phyloP scores from a whole-genome alignment of 2,329 filamentous ascomycete species.

The Calonectria hawksworthii region DNA sequence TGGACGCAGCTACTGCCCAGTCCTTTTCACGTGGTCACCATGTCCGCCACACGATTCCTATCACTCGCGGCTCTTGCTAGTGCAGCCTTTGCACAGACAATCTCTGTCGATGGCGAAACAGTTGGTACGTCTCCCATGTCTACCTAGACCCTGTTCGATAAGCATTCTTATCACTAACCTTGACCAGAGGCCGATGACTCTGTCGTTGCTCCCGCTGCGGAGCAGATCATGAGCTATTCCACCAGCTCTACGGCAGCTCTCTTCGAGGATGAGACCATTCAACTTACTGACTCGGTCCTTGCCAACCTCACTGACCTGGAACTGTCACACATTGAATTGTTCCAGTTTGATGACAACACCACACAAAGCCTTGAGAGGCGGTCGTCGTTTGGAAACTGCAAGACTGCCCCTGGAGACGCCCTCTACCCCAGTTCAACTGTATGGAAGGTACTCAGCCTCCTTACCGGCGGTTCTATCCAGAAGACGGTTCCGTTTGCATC shows the following conservation, averaged over 20 bases:
- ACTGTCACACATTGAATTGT: conserved; percentile 49
- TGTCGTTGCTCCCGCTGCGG: conserved; percentile 41
- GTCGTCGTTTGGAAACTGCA: conserved; percentile 41
- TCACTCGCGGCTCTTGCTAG: conserved; percentile 32
- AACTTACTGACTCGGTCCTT: conserved; percentile 53
- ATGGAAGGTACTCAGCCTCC: conserved; percentile 51
- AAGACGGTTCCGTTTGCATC: conserved; percentile 50
- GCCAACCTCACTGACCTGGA: conserved; percentile 48
- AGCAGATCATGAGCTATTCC: conserved; percentile 26
- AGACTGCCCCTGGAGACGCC: conserved; percentile 47
- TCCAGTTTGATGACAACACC: conserved; percentile 47
- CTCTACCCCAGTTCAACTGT: conserved; percentile 43
- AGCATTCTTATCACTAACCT: neutral
- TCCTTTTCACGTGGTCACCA: conserved; percentile 21
- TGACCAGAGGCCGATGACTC: conserved; percentile 31
- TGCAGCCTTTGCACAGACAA: conserved; percentile 42
- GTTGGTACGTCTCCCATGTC: conserved; percentile 35
- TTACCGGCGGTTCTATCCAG: conserved; percentile 50
- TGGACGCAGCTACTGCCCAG: conserved; percentile 1
- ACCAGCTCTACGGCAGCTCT: conserved; percentile 27
- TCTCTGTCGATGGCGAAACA: conserved; percentile 41
- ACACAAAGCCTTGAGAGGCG: conserved; percentile 15
- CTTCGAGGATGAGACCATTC: conserved; percentile 43
- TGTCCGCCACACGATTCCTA: conserved; percentile 33
- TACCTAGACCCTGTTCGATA: neutral